Percentiles rank a stretch among this genome's conserved stretches.
phyloP scores from a whole-genome alignment of 345 rosid species.

The Aquilaria sinensis region DNA sequence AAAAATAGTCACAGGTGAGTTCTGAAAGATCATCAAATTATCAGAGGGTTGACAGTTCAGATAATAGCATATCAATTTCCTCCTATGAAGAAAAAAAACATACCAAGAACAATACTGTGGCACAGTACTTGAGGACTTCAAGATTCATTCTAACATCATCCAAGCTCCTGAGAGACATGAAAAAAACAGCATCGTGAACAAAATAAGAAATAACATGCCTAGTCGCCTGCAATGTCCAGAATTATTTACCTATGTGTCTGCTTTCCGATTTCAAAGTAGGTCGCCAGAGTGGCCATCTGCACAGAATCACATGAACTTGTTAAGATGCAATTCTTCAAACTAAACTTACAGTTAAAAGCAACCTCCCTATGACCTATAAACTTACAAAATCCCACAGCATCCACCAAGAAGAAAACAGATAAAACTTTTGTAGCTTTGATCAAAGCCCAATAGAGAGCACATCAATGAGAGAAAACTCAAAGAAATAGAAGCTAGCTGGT shows the following conservation, averaged over 20 bases:
- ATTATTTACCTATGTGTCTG: conserved; percentile 68
- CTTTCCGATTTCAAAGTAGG: conserved; percentile 77
- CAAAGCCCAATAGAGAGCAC: not conserved
- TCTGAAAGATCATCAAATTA: not conserved
- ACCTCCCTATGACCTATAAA: not conserved
- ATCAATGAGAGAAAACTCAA: not conserved
- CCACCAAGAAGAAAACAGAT: not conserved
- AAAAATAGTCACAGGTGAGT: no score
- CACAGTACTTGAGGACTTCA: conserved; percentile 88
- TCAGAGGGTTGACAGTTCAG: not conserved
- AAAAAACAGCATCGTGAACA: not conserved
- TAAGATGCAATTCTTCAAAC: not conserved
- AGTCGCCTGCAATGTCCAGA: not conserved
- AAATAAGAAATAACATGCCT: conserved; percentile 7
- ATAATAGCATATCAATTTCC: not conserved
- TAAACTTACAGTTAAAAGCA: not conserved
- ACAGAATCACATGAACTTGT: conserved; percentile 10
- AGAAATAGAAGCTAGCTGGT: not conserved
- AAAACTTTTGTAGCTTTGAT: not conserved
- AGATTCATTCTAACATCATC: conserved; percentile 95
- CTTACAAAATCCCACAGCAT: not conserved
- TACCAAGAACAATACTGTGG: conserved; percentile 91
- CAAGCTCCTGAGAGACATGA: conserved; percentile 65
- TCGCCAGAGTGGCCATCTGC: conserved; percentile 88
- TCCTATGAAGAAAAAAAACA: conserved; percentile 7